Evolutionary conservation across 2,329 filamentous ascomycete species (phyloP), one percentile per base, ranked within the genome.

Genomic region (Paracamarosporium sp.): DNA sequence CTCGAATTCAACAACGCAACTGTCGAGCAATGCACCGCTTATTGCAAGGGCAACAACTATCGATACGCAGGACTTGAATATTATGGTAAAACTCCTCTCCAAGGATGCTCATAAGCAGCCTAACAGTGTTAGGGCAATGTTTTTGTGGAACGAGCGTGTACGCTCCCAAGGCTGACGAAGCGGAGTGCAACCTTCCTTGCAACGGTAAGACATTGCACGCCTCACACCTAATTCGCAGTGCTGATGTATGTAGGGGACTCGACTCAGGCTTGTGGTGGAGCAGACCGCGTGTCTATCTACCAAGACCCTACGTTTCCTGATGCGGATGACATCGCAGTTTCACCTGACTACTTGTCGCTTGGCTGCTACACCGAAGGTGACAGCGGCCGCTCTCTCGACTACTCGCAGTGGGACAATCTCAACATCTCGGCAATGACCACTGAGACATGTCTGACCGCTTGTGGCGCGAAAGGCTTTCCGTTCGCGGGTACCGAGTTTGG

Each of bases 301-400:
- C 69, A 75, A 55, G 75, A 78, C 50, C 69, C 74, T 5, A 77
- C 76, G 3, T 78, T 76, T 46, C 66, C 68, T 3, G 60, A 64
- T 27, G 65, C 69, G 6, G 61, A 73, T 47, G 41, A 54, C 25
- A 65, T 67, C 15, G 62, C 48, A 4, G 61, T 60, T 13, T 72
- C 74, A 36, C 52, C 63, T 6, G 65, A 64, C 50, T 67, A 63
- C 52, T 20, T 46, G 25, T 64, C 69, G 8, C 56, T 75, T 44
- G 79, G 79, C 54, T 81, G 79, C 56, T 80, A 79, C 57, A 70
- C 71, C 20, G 76, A 80, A 56, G 71, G 74, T 27, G 52, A 67
- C 4, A 61, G 44, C 61, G 60, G 61, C 70, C 57, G 63, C 60
- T 59, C 70, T 62, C 74, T 67, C 7, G 65, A 56, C 22, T 62